Percentiles rank a stretch among this genome's conserved stretches.
Evolutionary conservation across 1,284 basidiomycete genomes (phyloP).

Genomic region (Phaffia rhodozyma): DNA sequence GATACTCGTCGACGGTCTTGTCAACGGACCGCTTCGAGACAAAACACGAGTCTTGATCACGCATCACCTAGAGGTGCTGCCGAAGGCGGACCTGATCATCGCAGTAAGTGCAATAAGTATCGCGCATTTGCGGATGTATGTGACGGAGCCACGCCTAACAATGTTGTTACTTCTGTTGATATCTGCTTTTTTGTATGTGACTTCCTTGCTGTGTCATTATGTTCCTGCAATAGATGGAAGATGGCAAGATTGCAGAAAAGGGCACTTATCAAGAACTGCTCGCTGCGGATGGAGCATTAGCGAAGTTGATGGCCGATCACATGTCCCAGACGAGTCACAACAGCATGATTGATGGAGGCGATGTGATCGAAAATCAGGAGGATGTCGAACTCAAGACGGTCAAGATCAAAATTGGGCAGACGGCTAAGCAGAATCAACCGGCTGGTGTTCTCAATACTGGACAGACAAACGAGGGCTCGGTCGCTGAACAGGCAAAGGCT

Average conservation of each 20-base stretch:
- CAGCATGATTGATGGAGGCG: neutral
- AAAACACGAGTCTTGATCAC: slow-evolving; percentile 62
- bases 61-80: slow-evolving; percentile 54
- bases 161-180: too few species aligned
- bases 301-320: slow-evolving; percentile 41
- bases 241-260: slow-evolving; percentile 29
- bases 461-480: neutral
- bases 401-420: neutral
- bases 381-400: slow-evolving; percentile 7
- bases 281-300: slow-evolving; percentile 43
- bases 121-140: too few species aligned
- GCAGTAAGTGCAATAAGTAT: neutral
- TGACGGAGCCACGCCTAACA: too few species aligned
- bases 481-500: too few species aligned
- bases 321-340: neutral
- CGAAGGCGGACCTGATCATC: slow-evolving; percentile 29
- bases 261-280: slow-evolving; percentile 31
- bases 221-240: slow-evolving; percentile 12
- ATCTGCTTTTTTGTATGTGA: too few species aligned
- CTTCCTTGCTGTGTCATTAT: too few species aligned
- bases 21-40: slow-evolving; percentile 46
- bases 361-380: neutral
- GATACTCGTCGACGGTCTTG: slow-evolving; percentile 42
- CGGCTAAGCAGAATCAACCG: neutral
- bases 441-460: neutral